phyloP scores from a whole-genome alignment of 176 grass and related monocot species.

The Phragmites australis region DNA sequence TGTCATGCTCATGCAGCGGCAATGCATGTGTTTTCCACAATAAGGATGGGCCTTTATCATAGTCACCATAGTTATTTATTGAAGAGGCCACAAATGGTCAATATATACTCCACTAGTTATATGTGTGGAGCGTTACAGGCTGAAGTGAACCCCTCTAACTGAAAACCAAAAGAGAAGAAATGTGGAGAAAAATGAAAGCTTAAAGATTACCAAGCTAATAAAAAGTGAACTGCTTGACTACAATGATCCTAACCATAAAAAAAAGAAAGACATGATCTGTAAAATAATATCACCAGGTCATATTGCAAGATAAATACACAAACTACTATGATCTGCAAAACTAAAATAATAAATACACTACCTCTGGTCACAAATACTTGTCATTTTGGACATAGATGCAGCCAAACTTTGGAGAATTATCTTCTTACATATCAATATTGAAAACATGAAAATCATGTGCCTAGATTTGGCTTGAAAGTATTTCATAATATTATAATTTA shows the following conservation, averaged over 20 bases:
- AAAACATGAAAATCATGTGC: no score
- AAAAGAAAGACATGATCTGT: background rate
- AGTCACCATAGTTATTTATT: constrained; percentile 5
- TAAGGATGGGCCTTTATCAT: background rate
- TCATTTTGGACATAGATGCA: no score
- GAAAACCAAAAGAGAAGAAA: constrained; percentile 1
- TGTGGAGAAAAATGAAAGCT: background rate
- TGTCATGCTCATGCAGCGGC: background rate
- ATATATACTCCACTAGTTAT: constrained; percentile 7
- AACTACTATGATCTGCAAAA: no score
- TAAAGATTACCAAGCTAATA: constrained; percentile 23
- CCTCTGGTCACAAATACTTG: no score
- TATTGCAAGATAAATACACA: no score
- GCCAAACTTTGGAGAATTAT: no score
- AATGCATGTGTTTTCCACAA: background rate
- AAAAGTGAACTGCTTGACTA: background rate
- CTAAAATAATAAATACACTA: no score
- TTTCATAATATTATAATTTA: background rate
- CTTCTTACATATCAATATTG: no score
- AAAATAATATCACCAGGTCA: constrained; percentile 4
- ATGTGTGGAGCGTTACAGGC: background rate
- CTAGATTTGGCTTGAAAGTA: no score
- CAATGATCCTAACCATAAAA: background rate
- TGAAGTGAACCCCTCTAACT: background rate
- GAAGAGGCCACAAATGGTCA: constrained; percentile 2